A percentile compares a stretch with the other conserved stretches of the same genome.
Evolutionary conservation across 345 rosid genomes (phyloP).

Genomic region (Zanthoxylum bungeanum): DNA sequence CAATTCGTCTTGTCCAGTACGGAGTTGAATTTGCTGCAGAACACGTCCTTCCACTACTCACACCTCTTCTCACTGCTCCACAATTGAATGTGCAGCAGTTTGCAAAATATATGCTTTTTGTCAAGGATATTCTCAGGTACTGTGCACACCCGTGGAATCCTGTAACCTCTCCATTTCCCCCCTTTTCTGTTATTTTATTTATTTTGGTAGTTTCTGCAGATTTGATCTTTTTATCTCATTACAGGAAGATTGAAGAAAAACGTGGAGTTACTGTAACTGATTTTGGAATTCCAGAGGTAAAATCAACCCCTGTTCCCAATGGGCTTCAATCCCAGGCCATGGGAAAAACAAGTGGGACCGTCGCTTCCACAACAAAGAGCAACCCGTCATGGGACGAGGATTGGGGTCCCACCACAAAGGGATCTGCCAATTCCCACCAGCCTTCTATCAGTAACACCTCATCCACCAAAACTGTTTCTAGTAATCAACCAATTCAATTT

Average conservation of each 20-base stretch:
- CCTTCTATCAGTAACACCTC: slow-evolving; percentile 18
- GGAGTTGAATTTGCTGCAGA: slow-evolving; percentile 90
- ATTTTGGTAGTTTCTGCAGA: not conserved
- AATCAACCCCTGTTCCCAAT: slow-evolving; percentile 35
- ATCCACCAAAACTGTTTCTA: slow-evolving; percentile 19
- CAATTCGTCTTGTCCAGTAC: slow-evolving; percentile 43
- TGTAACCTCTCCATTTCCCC: not conserved
- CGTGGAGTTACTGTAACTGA: slow-evolving; percentile 71
- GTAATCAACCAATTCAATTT: slow-evolving; percentile 36
- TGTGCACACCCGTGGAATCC: not conserved
- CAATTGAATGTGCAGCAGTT: slow-evolving; percentile 91
- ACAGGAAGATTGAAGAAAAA: slow-evolving; percentile 85
- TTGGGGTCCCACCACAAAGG: slow-evolving; percentile 63
- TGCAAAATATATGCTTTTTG: slow-evolving; percentile 91
- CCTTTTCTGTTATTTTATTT: not conserved
- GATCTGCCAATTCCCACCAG: slow-evolving; percentile 26
- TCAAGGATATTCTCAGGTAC: slow-evolving; percentile 87
- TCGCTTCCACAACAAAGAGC: slow-evolving; percentile 46
- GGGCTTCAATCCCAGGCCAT: slow-evolving; percentile 50
- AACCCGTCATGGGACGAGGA: slow-evolving; percentile 82
- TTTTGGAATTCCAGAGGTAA: slow-evolving; percentile 55
- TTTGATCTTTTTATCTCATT: slow-evolving; percentile 10
- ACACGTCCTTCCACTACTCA: slow-evolving; percentile 78
- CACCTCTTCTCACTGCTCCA: slow-evolving; percentile 90
- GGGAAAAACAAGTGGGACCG: slow-evolving; percentile 40